Conservation (phyloP, 768 basidiomycete species). For the Pluteus cervinus region DNA sequence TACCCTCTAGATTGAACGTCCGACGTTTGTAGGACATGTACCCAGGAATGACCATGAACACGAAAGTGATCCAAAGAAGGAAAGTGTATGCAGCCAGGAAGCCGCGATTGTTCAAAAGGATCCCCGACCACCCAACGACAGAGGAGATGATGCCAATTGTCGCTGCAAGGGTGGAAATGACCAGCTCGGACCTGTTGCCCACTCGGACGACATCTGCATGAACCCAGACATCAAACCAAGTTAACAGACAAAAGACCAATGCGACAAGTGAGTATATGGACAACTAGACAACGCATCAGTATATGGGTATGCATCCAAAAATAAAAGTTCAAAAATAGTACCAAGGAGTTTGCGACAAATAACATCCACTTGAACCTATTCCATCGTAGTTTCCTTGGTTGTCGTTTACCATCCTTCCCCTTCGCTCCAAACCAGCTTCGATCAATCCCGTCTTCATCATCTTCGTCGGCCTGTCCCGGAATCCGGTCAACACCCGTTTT, state of each 20-base stretch:
- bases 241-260: conserved; percentile 60
- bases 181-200: conserved; percentile 61
- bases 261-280: conserved; percentile 54
- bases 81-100: conserved; percentile 80
- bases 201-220: conserved; percentile 65
- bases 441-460: not conserved
- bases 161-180: conserved; percentile 65
- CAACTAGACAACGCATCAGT: conserved; percentile 22
- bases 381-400: conserved; percentile 50
- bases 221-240: conserved; percentile 73
- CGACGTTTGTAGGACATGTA: conserved; percentile 72
- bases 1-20: conserved; percentile 59
- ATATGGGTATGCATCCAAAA: conserved; percentile 3
- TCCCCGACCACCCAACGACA: conserved; percentile 74
- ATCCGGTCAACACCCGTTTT: conserved; percentile 2
- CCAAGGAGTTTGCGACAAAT: conserved; percentile 56
- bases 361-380: conserved; percentile 82
- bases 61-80: conserved; percentile 71
- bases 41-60: conserved; percentile 66
- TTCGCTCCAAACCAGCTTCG: conserved; percentile 33
- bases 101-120: conserved; percentile 79
- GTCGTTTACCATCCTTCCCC: conserved; percentile 31
- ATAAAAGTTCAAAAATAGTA: conserved; percentile 16
- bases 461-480: not conserved
- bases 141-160: conserved; percentile 56